Evolutionary conservation across 129 eudicot species (phyloP), one percentile per base, ranked within the genome.

Genomic region (Flaveria sonorensis): DNA sequence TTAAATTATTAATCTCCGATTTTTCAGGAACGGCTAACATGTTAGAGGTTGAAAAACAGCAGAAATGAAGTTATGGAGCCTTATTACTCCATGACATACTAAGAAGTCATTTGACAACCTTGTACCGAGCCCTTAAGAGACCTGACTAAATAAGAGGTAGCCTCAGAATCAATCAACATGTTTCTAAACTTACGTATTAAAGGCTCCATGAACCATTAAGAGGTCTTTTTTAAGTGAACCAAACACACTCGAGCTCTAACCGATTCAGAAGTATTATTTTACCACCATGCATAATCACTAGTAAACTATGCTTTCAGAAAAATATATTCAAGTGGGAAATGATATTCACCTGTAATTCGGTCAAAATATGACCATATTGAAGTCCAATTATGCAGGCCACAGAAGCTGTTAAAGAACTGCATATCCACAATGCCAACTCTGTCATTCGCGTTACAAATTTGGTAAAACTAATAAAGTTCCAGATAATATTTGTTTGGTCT

Each of bases 361-460:
- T 83, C 72, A 90, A 84, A 78, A 86, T 64, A 65, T 90, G 96
- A 40, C 93, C 93, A 68, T 86, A 90, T 75, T 88, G 91, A 62
- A 90, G 96, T 68, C 96, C 93, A 81, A 88, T 83, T 24, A 90
- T 83, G 87, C 91, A 86, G 57, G 85, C 85, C 36, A 71, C 88
- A 51, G 89, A 77, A 78, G 96, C 91, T 20, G 96, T 84, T 32
- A 90, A 74, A 36, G 96, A 88, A 56, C 96, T 90, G 87, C 66
- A 73, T 26, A 63, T 55, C 71, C 70, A 81, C 40, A 15, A 71
- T 52, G 32, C 48, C 57, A 79, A 63, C 39, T 19, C 51, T 64
- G 56, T 65, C 42, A 73, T 73, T 80, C 57, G 53, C 43, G 21
- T 63, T 52, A 65, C 24, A 64, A 24, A 64, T 63, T 55, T 67